Conservation (phyloP, 2,329 filamentous ascomycete genomes). For the Exophiala mesophila region DNA sequence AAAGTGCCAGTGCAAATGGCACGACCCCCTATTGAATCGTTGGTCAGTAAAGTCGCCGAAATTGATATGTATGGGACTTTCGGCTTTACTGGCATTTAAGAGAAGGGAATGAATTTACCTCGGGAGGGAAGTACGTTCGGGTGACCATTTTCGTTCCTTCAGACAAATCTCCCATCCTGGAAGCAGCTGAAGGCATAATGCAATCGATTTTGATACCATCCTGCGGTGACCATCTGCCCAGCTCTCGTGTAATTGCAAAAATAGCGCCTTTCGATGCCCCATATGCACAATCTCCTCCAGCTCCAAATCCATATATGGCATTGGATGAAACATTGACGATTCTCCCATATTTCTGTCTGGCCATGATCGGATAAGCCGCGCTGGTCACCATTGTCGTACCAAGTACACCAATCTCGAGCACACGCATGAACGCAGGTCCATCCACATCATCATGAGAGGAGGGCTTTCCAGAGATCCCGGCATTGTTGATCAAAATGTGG, state of each 20-base stretch:
- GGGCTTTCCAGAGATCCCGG: constrained; percentile 44
- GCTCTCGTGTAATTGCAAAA: constrained; percentile 78
- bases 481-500: constrained; percentile 47
- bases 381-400: constrained; percentile 13
- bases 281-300: constrained; percentile 54
- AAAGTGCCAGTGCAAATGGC: constrained; percentile 9
- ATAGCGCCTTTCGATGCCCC: constrained; percentile 92
- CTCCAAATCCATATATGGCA: constrained; percentile 25
- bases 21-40: constrained; percentile 5
- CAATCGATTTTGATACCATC: constrained; percentile 16
- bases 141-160: constrained; percentile 13
- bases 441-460: constrained; percentile 11
- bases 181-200: constrained; percentile 14
- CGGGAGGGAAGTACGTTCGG: constrained; percentile 10
- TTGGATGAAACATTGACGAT: constrained; percentile 17
- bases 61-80: no score
- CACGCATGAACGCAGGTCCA: constrained; percentile 8
- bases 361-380: constrained; percentile 11
- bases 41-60: no score
- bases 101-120: no score
- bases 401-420: constrained; percentile 10
- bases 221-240: constrained; percentile 41
- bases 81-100: no score
- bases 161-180: constrained; percentile 13
- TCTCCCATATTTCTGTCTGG: constrained; percentile 12